A percentile compares a stretch with the other conserved stretches of the same genome.
Evolutionary conservation across 495 filamentous ascomycete species (phyloP).

Genomic region (Penicillium robsamsonii): DNA sequence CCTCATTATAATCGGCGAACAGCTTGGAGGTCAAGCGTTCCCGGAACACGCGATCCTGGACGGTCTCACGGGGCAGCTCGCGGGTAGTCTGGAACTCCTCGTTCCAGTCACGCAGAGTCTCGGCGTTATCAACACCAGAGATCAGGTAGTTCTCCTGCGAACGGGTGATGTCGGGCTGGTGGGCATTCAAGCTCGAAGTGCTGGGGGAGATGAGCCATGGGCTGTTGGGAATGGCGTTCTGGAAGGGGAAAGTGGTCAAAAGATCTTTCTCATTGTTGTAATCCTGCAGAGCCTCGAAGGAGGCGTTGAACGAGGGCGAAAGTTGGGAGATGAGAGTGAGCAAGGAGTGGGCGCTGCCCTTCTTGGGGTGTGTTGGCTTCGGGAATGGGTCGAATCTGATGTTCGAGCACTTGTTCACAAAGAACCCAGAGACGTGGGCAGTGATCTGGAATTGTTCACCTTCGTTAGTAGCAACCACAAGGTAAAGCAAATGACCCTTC

Average conservation of each 20-base stretch:
- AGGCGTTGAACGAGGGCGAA: conserved; percentile 74
- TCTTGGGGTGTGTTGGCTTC: conserved; percentile 49
- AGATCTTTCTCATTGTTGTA: conserved; percentile 80
- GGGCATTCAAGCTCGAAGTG: conserved; percentile 59
- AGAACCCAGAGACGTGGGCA: conserved; percentile 90
- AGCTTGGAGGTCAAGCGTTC: conserved; percentile 92
- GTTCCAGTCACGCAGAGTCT: conserved; percentile 96
- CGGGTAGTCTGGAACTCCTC: conserved; percentile 97
- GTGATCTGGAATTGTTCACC: conserved; percentile 93
- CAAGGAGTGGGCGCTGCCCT: conserved; percentile 76
- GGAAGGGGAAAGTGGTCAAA: conserved; percentile 88
- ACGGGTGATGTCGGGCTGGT: conserved; percentile 79
- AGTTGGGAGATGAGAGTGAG: conserved; percentile 72
- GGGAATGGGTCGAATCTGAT: conserved; percentile 89
- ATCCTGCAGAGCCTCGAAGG: conserved; percentile 75
- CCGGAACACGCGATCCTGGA: conserved; percentile 94
- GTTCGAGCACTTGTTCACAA: conserved; percentile 88
- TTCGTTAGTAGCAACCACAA: conserved; percentile 83
- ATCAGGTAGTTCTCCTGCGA: conserved; percentile 92
- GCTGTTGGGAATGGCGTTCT: conserved; percentile 85
- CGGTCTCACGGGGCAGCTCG: conserved; percentile 86
- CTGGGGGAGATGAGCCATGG: conserved; percentile 84
- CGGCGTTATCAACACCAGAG: conserved; percentile 84
- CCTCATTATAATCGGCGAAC: conserved; percentile 96
- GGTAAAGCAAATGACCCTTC: conserved; percentile 90